Evolutionary conservation across 2,329 filamentous ascomycete genomes (phyloP).

Genomic region (Exophiala viscosa): DNA sequence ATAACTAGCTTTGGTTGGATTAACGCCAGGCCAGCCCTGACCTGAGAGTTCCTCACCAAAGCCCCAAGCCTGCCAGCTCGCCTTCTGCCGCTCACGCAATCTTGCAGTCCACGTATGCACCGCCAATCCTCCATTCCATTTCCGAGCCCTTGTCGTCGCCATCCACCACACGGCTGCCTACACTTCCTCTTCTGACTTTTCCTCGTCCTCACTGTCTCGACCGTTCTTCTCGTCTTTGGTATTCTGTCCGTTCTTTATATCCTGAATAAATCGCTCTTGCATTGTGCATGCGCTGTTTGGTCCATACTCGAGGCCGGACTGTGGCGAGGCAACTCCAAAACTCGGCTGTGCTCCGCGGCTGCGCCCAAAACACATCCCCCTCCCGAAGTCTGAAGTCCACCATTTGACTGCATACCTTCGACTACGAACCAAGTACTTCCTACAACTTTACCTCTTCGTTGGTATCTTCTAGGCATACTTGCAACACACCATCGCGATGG

Average conservation of each 20-base stretch:
- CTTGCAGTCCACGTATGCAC: too few species aligned
- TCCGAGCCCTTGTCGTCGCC: too few species aligned
- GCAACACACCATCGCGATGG: conserved; percentile 12
- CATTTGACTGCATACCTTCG: not conserved
- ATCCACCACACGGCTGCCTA: too few species aligned
- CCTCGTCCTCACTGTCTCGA: too few species aligned
- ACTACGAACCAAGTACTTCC: not conserved
- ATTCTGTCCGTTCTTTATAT: conserved; percentile 47
- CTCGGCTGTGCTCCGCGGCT: conserved; percentile 21
- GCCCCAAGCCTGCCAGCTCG: too few species aligned
- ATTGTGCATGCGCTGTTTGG: conserved; percentile 10
- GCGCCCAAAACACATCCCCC: conserved; percentile 16
- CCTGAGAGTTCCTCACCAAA: too few species aligned
- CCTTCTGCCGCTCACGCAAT: too few species aligned
- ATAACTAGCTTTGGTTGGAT: too few species aligned
- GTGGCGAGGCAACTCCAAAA: conserved; percentile 19
- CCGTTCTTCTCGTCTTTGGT: not conserved
- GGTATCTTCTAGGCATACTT: not conserved
- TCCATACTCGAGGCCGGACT: conserved; percentile 10
- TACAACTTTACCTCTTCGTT: conserved; percentile 1
- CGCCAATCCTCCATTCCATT: too few species aligned
- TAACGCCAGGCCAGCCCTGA: not conserved
- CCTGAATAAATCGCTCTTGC: not conserved
- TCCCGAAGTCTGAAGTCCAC: conserved; percentile 1
- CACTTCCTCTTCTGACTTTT: too few species aligned